phyloP scores from a whole-genome alignment of 2,329 filamentous ascomycete species.

The Aureobasidium zeae region DNA sequence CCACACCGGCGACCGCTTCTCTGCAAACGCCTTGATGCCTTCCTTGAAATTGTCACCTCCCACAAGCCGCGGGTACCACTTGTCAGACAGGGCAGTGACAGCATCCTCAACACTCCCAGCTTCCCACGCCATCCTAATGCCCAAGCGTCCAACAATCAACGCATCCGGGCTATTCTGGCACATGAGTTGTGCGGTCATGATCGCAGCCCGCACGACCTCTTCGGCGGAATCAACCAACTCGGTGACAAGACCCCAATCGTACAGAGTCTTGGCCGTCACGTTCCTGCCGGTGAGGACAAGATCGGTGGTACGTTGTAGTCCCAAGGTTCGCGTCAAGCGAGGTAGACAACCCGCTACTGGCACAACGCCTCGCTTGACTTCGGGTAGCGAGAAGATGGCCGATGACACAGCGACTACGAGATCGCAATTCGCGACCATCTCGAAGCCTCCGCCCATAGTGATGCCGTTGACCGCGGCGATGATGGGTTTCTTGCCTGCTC shows the following conservation, averaged over 20 bases:
- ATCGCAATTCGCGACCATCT: constrained; percentile 49
- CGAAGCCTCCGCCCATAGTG: constrained; percentile 49
- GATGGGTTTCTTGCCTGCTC: constrained; percentile 51
- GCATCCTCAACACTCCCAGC: constrained; percentile 18
- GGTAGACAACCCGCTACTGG: constrained; percentile 45
- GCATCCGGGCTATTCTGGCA: constrained; percentile 21
- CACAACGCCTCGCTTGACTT: constrained; percentile 46
- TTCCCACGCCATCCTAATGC: constrained; percentile 21
- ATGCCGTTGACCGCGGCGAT: constrained; percentile 52
- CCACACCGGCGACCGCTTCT: constrained; percentile 43
- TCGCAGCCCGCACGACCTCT: constrained; percentile 19
- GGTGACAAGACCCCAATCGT: constrained; percentile 35
- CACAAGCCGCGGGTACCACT: constrained; percentile 35
- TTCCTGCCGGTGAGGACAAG: constrained; percentile 41
- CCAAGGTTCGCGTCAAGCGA: constrained; percentile 41
- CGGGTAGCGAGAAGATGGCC: constrained; percentile 45
- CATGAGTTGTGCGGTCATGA: constrained; percentile 19
- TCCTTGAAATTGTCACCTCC: constrained; percentile 42
- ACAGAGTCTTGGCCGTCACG: constrained; percentile 38
- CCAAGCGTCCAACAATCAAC: constrained; percentile 19
- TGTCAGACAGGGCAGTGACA: constrained; percentile 31
- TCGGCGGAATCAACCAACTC: constrained; percentile 30
- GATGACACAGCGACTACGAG: constrained; percentile 45
- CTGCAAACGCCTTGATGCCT: constrained; percentile 43
- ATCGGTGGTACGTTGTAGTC: constrained; percentile 42